Percentiles rank a stretch among this genome's conserved stretches.
Conservation (phyloP, 306 rosid species). For the Sechiopsis laciniata region DNA sequence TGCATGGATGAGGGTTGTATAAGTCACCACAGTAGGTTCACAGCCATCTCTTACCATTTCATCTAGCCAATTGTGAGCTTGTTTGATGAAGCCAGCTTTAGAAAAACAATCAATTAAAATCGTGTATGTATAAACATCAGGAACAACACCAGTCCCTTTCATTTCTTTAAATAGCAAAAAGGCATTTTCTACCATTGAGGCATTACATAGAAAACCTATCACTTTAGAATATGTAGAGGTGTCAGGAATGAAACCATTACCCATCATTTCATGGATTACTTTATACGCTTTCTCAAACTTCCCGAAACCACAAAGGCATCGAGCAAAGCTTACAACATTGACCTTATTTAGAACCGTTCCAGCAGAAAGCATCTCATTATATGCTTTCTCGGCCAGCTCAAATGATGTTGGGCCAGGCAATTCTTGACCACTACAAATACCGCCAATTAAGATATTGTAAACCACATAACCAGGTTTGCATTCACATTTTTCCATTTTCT, state of each 20-base stretch:
- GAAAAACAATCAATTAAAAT: slow-evolving; percentile 73
- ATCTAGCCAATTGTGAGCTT: slow-evolving; percentile 66
- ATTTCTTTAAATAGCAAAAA: slow-evolving; percentile 63
- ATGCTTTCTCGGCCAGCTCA: slow-evolving; percentile 71
- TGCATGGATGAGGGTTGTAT: slow-evolving; percentile 77
- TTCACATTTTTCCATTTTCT: slow-evolving; percentile 56
- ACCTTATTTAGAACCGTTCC: slow-evolving; percentile 67
- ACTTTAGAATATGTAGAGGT: slow-evolving; percentile 71
- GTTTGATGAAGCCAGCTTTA: slow-evolving; percentile 72
- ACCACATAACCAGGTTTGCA: slow-evolving; percentile 62
- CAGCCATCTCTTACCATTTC: slow-evolving; percentile 76
- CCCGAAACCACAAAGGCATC: slow-evolving; percentile 67
- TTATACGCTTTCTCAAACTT: slow-evolving; percentile 65
- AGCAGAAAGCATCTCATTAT: slow-evolving; percentile 60
- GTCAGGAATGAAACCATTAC: slow-evolving; percentile 72
- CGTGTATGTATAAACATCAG: slow-evolving; percentile 77
- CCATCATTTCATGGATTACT: slow-evolving; percentile 69
- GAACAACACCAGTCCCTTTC: slow-evolving; percentile 63
- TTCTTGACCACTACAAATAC: slow-evolving; percentile 50
- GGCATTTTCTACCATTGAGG: slow-evolving; percentile 72
- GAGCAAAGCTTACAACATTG: slow-evolving; percentile 59
- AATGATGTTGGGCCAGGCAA: slow-evolving; percentile 43
- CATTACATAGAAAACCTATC: slow-evolving; percentile 65
- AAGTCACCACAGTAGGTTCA: slow-evolving; percentile 73
- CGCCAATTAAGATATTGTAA: slow-evolving; percentile 70